Base-by-base conservation (phyloP, 768 basidiomycete species). In the Collybia mongolica region DNA sequence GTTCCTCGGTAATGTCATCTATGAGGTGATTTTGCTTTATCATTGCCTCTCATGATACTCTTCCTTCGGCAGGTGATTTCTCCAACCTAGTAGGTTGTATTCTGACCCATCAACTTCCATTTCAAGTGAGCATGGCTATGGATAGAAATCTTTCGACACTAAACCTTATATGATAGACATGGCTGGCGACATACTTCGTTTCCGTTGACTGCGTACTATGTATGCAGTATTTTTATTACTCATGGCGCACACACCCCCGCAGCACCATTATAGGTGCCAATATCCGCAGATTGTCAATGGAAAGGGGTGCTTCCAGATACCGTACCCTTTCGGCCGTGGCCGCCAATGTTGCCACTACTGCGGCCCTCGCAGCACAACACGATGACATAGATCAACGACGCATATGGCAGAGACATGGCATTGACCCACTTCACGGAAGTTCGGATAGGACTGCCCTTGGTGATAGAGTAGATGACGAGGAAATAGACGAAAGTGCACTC, bases 31-130 rank as follows among this genome's bases (percentile, higher is more conserved):
- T 23, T 24, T 45, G 36, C 14, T n/a, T n/a, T 6, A 23, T 38
- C 35, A 40, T 24, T 52, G 46, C 15, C 32, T 6, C 48, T 49
- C 37, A 26, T 26, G 18, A 35, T 47, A 46, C 11, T 17, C 41
- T 41, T 40, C 19, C 41, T 41, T 40, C 29, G 44, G 9, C 64
- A 90, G 96, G 96, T 43, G 97, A 99, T 70, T 72, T 89, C 19
- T 93, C 94, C 17, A 98, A 98, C 67, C 78, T 98, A 24, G 66
- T 98, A 51, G 95, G 93, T 8, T 94, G 93, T 64, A 70, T 98
- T 52, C 74, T 99, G 48, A 98, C 97, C 2, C 80, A 88, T 59
- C 97, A 98, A 63, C 77, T 97, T 14, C 93, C 93, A 18, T 98
- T 99, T 67, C 96, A 98, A 71, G 93, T 92, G 66, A 59, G 80